Evolutionary conservation across 768 basidiomycete species (phyloP).

Genomic region (Termitomyces sp.): DNA sequence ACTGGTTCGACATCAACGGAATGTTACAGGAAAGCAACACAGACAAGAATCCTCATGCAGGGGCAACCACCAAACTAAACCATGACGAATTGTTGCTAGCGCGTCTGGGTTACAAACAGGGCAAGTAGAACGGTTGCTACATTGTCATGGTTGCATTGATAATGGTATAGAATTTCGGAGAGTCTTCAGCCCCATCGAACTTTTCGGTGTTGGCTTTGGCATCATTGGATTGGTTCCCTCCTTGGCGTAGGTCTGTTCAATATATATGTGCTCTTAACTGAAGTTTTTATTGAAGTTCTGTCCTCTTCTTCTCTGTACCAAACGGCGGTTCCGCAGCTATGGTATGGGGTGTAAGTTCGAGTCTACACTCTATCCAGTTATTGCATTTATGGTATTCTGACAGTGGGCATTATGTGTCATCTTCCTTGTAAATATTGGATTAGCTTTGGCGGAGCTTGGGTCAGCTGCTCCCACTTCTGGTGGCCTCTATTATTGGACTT

Average conservation of each 20-base stretch:
- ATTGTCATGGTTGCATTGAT: background rate
- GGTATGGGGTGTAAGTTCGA: slow-evolving; percentile 64
- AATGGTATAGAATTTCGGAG: slow-evolving; percentile 45
- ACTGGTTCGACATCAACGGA: background rate
- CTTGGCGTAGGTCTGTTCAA: slow-evolving; percentile 43
- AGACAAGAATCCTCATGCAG: background rate
- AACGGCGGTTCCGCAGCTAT: slow-evolving; percentile 69
- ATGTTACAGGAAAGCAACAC: slow-evolving; percentile 16
- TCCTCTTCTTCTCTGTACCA: slow-evolving; percentile 53
- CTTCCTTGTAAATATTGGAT: slow-evolving; percentile 61
- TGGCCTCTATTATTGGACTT: slow-evolving; percentile 74
- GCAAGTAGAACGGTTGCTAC: slow-evolving; percentile 7
- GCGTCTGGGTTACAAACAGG: slow-evolving; percentile 22
- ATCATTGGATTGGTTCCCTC: slow-evolving; percentile 68
- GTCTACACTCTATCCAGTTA: background rate
- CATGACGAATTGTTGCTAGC: slow-evolving; percentile 23
- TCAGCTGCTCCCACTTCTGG: slow-evolving; percentile 79
- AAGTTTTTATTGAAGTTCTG: slow-evolving; percentile 24
- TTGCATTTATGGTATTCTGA: slow-evolving; percentile 12
- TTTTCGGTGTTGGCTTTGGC: slow-evolving; percentile 70
- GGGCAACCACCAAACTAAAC: background rate
- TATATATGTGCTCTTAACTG: background rate
- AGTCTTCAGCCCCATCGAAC: slow-evolving; percentile 55
- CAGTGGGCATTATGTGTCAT: slow-evolving; percentile 66
- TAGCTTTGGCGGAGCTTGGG: slow-evolving; percentile 70